Base-by-base conservation (phyloP, 768 basidiomycete species). In the Lactarius sanguifluus region DNA sequence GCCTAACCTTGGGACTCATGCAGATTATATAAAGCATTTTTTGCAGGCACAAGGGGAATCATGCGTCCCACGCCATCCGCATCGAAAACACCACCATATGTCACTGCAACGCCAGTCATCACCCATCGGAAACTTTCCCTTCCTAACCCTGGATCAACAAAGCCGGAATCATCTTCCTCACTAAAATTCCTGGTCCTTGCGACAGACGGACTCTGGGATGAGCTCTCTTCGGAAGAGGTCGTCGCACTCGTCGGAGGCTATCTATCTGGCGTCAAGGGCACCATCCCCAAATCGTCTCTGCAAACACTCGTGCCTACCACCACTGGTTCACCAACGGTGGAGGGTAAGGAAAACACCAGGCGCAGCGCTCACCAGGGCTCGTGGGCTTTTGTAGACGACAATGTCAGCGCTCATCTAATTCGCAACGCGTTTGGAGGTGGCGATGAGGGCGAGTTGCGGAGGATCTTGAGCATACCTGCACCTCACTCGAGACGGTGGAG, bases 341-440 rank as follows among this genome's bases (percentile, higher is more conserved):
- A 90, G 65, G 90, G 88, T 64, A 90, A 91, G 74, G 77, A 81
- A 69, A 81, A 81, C 74, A 69, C 58, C 59, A 75, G 70, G 57
- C 75, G 76, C 61, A 71, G 69, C 28, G 71, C 71, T 12, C 74
- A 69, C 47, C 73, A 81, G 25, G 86, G 86, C 16, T 80, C 81
- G 12, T 94, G 92, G 92, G 82, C 84, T 9, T 96, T 96, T 71
- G 83, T 81, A 57, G 92, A 95, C 72, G 86, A 87, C 20, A 91
- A 94, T 71, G 73, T 91, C 63, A 83, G 89, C 67, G 86, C 90
- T 45, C 94, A 96, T 76, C 79, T 96, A 20, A 92, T 96, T 64
- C 82, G 94, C 68, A 96, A 96, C 73, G 92, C 94, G n/a, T 86
- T 95, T 66, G 92, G 92, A n/a, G 93, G 94, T 36, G 90, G 85